A percentile compares a stretch with the other conserved stretches of the same genome.
phyloP scores from a whole-genome alignment of 2,329 filamentous ascomycete genomes.

The Chaetomium globosum region DNA sequence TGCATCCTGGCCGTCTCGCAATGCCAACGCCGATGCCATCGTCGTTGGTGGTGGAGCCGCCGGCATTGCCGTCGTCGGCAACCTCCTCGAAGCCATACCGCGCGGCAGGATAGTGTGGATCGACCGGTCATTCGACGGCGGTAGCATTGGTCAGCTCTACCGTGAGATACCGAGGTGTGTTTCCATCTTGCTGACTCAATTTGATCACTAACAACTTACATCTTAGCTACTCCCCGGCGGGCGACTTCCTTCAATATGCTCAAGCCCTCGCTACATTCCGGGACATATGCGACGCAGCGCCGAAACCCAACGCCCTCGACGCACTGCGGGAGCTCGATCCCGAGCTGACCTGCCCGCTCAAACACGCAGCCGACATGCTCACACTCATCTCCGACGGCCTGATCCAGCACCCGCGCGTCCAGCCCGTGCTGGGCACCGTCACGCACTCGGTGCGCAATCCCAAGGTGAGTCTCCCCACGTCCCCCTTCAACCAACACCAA shows the following conservation, averaged over 20 bases:
- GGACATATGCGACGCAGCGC: slow-evolving; percentile 20
- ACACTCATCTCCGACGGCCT: slow-evolving; percentile 27
- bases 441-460: slow-evolving; percentile 5
- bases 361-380: slow-evolving; percentile 33
- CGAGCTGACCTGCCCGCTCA: slow-evolving; percentile 28
- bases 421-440: slow-evolving; percentile 20
- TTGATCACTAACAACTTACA: neutral
- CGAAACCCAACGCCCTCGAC: slow-evolving; percentile 25
- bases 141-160: slow-evolving; percentile 28
- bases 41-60: slow-evolving; percentile 34
- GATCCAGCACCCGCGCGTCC: slow-evolving; percentile 22
- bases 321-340: slow-evolving; percentile 21
- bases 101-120: slow-evolving; percentile 32
- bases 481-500: neutral
- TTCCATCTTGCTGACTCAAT: neutral
- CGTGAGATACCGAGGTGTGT: slow-evolving; percentile 32
- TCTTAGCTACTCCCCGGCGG: slow-evolving; percentile 31
- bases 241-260: slow-evolving; percentile 30
- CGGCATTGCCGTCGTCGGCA: slow-evolving; percentile 34
- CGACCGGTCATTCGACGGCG: slow-evolving; percentile 28
- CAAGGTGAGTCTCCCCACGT: neutral
- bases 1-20: neutral
- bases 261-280: slow-evolving; percentile 22
- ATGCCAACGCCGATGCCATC: slow-evolving; percentile 23
- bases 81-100: slow-evolving; percentile 26